Conservation (phyloP, 331 rosid genomes). For the Quercus phellos region DNA sequence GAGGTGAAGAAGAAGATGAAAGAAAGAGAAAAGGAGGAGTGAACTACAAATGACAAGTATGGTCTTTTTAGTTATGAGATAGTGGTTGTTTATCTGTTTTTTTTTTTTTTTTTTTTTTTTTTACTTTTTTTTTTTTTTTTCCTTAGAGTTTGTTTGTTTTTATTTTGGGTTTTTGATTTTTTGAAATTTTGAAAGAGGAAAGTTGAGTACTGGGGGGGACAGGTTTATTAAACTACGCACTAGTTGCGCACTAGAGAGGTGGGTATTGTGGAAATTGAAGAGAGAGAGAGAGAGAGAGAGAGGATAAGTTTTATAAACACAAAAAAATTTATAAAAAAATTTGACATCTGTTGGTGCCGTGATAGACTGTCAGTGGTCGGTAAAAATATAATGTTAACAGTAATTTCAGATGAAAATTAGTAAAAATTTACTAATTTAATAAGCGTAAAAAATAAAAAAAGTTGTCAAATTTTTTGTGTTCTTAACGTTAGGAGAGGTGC, state of each 20-base stretch:
- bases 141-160: neutral
- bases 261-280: too few species aligned
- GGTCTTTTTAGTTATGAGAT: constrained; percentile 25
- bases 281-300: too few species aligned
- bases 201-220: neutral
- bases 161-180: neutral
- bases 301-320: too few species aligned
- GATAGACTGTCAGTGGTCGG: too few species aligned
- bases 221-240: constrained; percentile 8
- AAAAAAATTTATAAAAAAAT: too few species aligned
- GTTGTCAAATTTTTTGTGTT: too few species aligned
- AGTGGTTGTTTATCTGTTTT: constrained; percentile 33
- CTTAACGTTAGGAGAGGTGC: too few species aligned
- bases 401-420: fast-evolving
- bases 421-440: too few species aligned
- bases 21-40: neutral
- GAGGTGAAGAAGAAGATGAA: too few species aligned
- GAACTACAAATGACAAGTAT: constrained; percentile 28
- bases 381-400: too few species aligned
- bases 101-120: neutral
- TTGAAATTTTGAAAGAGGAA: constrained; percentile 5
- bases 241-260: neutral
- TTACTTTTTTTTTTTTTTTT: neutral
- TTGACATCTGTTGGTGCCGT: too few species aligned
- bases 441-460: too few species aligned